A percentile compares a stretch with the other conserved stretches of the same genome.
These are phyloP conservation scores for Ceratonia siliqua DNA, from an alignment of 306 rosid species.

Conservation along the genomic window DNA sequence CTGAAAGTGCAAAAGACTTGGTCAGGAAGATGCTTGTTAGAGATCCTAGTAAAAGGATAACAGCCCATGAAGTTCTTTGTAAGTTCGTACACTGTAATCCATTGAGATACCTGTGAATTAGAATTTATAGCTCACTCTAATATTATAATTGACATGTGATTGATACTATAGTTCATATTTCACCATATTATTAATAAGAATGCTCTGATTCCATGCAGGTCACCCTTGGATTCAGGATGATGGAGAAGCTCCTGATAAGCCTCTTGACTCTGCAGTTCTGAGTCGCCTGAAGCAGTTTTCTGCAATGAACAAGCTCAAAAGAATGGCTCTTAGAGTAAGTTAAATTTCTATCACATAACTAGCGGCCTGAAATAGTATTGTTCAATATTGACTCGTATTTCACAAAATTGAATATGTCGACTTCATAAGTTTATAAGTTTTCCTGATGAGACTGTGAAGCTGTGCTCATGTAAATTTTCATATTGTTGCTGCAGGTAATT, in stretches of 20 bases:
- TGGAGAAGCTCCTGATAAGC: slow-evolving; percentile 85
- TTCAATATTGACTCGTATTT: not conserved
- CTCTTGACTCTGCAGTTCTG: slow-evolving; percentile 86
- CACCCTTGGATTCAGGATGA: slow-evolving; percentile 91
- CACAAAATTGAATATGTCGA: not conserved
- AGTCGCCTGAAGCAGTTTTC: slow-evolving; percentile 85
- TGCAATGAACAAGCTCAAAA: slow-evolving; percentile 88
- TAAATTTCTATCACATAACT: not conserved
- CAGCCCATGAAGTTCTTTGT: slow-evolving; percentile 81
- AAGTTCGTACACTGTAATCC: slow-evolving; percentile 34
- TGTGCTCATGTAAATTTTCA: slow-evolving; percentile 17
- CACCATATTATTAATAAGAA: slow-evolving; percentile 6
- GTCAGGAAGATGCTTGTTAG: slow-evolving; percentile 77
- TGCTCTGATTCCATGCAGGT: slow-evolving; percentile 56
- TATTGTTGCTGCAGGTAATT: slow-evolving; percentile 60
- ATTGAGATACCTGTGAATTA: slow-evolving; percentile 1
- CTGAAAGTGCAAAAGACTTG: slow-evolving; percentile 82
- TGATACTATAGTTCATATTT: too few species aligned
- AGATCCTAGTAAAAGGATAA: slow-evolving; percentile 66
- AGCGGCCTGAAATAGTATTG: not conserved
- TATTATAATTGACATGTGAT: too few species aligned
- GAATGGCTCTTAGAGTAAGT: slow-evolving; percentile 93
- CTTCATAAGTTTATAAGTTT: not conserved
- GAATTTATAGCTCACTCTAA: too few species aligned
- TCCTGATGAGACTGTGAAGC: not conserved